Percentiles rank a stretch among this genome's conserved stretches.
These are phyloP conservation scores for Hymenotorrendiella dingleyae DNA, from an alignment of 2,329 filamentous ascomycete species.

Conservation along the genomic window DNA sequence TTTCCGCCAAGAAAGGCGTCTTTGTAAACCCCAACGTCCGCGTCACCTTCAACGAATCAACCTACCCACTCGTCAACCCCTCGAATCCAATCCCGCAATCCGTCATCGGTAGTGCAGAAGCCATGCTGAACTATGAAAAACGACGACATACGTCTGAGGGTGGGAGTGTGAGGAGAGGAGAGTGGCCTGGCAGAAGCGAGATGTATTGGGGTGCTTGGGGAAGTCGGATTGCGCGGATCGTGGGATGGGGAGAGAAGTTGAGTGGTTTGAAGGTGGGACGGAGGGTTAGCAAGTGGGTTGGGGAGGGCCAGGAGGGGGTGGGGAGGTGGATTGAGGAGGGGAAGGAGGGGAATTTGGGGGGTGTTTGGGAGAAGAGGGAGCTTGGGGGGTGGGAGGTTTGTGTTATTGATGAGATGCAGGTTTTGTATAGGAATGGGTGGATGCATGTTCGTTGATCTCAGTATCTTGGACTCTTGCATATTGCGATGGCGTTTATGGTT, in stretches of 20 bases:
- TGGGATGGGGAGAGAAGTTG: not conserved
- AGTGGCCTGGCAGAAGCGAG: slow-evolving; percentile 29
- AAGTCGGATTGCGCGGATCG: slow-evolving; percentile 47
- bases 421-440: slow-evolving; percentile 52
- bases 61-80: slow-evolving; percentile 45
- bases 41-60: slow-evolving; percentile 54
- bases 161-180: slow-evolving; percentile 11
- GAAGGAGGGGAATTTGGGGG: slow-evolving; percentile 27
- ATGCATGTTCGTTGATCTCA: slow-evolving; percentile 37
- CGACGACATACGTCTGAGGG: not conserved
- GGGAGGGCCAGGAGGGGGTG: slow-evolving; percentile 21
- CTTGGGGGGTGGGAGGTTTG: slow-evolving; percentile 42
- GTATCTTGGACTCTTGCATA: not conserved
- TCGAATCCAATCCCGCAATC: not conserved
- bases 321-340: slow-evolving; percentile 17
- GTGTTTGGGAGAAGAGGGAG: slow-evolving; percentile 30
- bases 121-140: slow-evolving; percentile 3
- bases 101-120: slow-evolving; percentile 21
- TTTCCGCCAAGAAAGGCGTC: slow-evolving; percentile 41
- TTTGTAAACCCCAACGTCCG: slow-evolving; percentile 65
- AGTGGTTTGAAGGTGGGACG: slow-evolving; percentile 30
- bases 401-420: slow-evolving; percentile 56
- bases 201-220: slow-evolving; percentile 52
- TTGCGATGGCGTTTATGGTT: no score
- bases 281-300: slow-evolving; percentile 30